Evolutionary conservation across 2,329 filamentous ascomycete genomes (phyloP).

Genomic region (Claviceps fusiformis): DNA sequence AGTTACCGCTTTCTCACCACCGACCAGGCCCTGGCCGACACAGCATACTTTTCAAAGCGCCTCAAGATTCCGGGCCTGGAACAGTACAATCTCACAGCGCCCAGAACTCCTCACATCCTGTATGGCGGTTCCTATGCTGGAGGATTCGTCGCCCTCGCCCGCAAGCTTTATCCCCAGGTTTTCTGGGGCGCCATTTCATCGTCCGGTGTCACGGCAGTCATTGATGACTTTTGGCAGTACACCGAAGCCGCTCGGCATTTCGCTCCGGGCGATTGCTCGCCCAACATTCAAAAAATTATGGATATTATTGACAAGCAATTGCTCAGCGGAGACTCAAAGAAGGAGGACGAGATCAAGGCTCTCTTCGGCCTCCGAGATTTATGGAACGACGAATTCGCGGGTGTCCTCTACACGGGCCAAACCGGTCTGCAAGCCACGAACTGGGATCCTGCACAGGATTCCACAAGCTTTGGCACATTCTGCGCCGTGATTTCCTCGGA

Average conservation of each 20-base stretch:
- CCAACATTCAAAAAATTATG: slow-evolving; percentile 44
- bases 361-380: slow-evolving; percentile 34
- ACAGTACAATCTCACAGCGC: slow-evolving; percentile 50
- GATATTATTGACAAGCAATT: slow-evolving; percentile 28
- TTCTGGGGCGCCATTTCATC: slow-evolving; percentile 72
- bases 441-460: slow-evolving; percentile 37
- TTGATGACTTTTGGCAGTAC: slow-evolving; percentile 63
- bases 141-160: slow-evolving; percentile 62
- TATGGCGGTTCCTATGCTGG: slow-evolving; percentile 82
- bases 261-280: slow-evolving; percentile 46
- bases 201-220: slow-evolving; percentile 64
- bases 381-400: slow-evolving; percentile 35
- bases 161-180: slow-evolving; percentile 62
- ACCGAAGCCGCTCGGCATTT: slow-evolving; percentile 36
- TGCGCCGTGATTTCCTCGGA: slow-evolving; percentile 32
- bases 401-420: slow-evolving; percentile 26
- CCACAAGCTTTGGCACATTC: slow-evolving; percentile 29
- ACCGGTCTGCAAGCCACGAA: slow-evolving; percentile 32
- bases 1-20: slow-evolving; percentile 73
- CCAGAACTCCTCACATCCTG: slow-evolving; percentile 55
- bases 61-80: slow-evolving; percentile 59
- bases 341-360: slow-evolving; percentile 33
- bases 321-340: slow-evolving; percentile 22
- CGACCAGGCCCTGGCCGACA: slow-evolving; percentile 69
- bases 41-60: slow-evolving; percentile 65